Evolutionary conservation across 140 eudicot genomes (phyloP), one percentile per base, ranked within the genome.

Genomic region (Ambrosia hybrid): DNA sequence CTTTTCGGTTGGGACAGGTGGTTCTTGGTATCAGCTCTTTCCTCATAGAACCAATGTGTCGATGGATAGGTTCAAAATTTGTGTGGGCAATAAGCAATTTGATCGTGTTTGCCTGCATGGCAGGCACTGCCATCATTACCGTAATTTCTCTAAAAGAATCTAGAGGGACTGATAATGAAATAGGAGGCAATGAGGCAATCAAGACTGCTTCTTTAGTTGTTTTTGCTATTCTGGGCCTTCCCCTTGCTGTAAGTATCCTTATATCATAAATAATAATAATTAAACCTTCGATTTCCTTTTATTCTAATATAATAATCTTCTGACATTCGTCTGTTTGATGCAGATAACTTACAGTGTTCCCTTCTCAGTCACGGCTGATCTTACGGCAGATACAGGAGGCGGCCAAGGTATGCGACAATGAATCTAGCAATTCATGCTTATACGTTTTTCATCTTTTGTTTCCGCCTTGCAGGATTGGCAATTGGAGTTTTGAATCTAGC

Each of bases 281-380:
- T 64, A 64, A 38, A 64, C 69, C 36, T 4, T 2, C 55, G 49
- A 10, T 30, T 68, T 45, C 63, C 30, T 76, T 21, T 6, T 41
- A 5, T 41, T 41, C 46, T 5, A 41, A 41, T 41, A 16, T 49
- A 45, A 1, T 30, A 30, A 51, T 41, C 56, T 17, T 53, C 65
- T 81, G 33, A 53, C 71, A 30, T 43, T 57, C 13, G 10, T 68
- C 49, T 55, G 59, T 51, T 53, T 82, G 37, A 68, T 87, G 79
- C 83, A 92, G 98, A 78, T 92, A 75, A 92, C 98, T 57, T 92
- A 92, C 71, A 89, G 97, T 75, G 98, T 93, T 26, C 98, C 98
- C 64, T 93, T 87, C 80, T 90, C 98, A 59, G 88, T 93, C 65
- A 93, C 97, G 10, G 97, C 97, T 0, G 96, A 85, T 81, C 68